phyloP scores from a whole-genome alignment of 2,329 filamentous ascomycete species.

The Nemania serpens region DNA sequence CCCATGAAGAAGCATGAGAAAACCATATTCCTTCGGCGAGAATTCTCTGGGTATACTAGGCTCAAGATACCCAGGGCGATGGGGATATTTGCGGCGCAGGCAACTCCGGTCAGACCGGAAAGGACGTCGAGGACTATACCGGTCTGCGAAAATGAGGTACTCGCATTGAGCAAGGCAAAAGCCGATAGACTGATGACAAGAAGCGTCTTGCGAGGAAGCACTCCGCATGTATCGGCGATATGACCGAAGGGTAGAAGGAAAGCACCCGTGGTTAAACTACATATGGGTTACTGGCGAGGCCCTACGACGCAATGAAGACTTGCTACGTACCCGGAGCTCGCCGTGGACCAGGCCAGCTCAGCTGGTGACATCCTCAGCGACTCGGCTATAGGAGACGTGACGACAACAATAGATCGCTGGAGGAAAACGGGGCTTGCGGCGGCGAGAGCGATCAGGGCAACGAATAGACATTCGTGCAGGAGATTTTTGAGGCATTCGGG shows the following conservation, averaged over 20 bases:
- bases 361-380: conserved; percentile 39
- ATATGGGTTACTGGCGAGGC: not conserved
- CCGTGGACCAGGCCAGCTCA: conserved; percentile 40
- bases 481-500: conserved; percentile 37
- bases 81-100: conserved; percentile 42
- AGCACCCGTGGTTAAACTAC: conserved; percentile 39
- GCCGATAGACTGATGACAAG: conserved; percentile 37
- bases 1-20: conserved; percentile 44
- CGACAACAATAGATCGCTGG: conserved; percentile 40
- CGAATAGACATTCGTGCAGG: conserved; percentile 38
- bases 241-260: conserved; percentile 42
- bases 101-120: conserved; percentile 40
- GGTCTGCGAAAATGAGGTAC: conserved; percentile 35
- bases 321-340: conserved; percentile 40
- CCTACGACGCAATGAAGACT: not conserved
- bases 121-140: conserved; percentile 41
- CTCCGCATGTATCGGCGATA: conserved; percentile 37
- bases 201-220: conserved; percentile 39
- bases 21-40: conserved; percentile 41
- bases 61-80: conserved; percentile 41
- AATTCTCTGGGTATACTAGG: conserved; percentile 39
- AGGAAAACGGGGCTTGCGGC: conserved; percentile 42
- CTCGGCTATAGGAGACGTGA: conserved; percentile 36
- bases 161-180: conserved; percentile 38
- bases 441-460: conserved; percentile 39